Base-by-base conservation (phyloP, 1,284 basidiomycete species). In the Papiliotrema laurentii region DNA sequence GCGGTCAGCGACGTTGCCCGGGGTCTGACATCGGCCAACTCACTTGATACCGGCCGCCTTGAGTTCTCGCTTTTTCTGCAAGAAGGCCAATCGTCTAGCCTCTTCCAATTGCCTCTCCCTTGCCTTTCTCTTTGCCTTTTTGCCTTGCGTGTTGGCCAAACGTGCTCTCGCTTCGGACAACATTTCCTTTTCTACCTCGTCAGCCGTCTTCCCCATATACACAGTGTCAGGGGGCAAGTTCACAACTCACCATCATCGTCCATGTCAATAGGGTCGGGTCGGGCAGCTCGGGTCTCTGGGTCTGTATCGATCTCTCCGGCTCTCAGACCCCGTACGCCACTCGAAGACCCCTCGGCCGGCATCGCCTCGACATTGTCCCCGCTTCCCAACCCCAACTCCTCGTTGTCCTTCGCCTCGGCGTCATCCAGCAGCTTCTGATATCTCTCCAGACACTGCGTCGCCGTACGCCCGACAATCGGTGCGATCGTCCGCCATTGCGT, bases 401-500 rank as follows among this genome's bases (percentile, higher is more conserved):
- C 89, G 50, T 87, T 89, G 68, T 96, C 93, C 74, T 89, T 89
- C 30, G 86, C 84, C 74, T 97, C 96, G 3, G 94, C 96, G 69
- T 98, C 93, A 70, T 99, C 96, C 40, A 98, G 77, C 3, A 99
- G 80, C 72, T 92, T 96, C 73, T 99, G 96, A 73, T 99, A 99
- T 26, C 96, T 85, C 71, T 99, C 96, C 36, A 98, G 77, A 77
- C 96, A 99, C 68, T 99, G 96, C 0, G 90, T 97, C 1, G 96
- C 96, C 0, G 96, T 98, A n/a, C 96, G 83, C 22, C 96, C 96
- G 47, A 99, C 96, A 57, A 97, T 94, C 43, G 96, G 96, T 6
- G 96, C 94, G 65, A 99, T 97, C 24, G 96, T 97, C 21, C 96
- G 86, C 96, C 96, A 99, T 79, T 99, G 96, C 0, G 96, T 98